These are phyloP conservation scores for Arachis monticola DNA, from an alignment of 331 rosid genomes.

Conservation along the genomic window DNA sequence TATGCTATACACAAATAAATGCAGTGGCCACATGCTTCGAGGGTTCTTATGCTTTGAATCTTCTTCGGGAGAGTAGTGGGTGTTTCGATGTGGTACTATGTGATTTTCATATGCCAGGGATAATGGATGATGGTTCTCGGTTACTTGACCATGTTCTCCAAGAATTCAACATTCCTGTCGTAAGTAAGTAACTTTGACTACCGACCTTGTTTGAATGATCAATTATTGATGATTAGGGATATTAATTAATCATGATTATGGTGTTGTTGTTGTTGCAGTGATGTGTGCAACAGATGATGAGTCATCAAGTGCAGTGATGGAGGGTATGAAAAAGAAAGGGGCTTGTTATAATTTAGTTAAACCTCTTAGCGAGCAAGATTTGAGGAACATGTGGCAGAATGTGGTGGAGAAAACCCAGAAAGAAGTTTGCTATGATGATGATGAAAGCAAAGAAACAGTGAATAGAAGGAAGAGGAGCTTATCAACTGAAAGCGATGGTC, in stretches of 20 bases:
- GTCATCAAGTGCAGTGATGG: conserved; percentile 43
- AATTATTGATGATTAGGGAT: too few relatives aligned
- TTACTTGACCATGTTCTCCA: conserved; percentile 56
- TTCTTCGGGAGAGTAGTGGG: conserved; percentile 52
- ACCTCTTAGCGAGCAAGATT: conserved; percentile 59
- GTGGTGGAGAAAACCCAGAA: conserved; percentile 47
- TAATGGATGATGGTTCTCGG: conserved; percentile 60
- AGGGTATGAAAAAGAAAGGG: conserved; percentile 55
- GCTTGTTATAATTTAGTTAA: conserved; percentile 71
- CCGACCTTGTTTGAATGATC: not conserved
- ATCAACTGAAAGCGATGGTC: conserved; percentile 59
- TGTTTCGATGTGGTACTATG: conserved; percentile 62
- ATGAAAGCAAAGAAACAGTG: conserved; percentile 52
- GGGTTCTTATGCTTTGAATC: conserved; percentile 54
- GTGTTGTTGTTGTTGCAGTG: conserved; percentile 60
- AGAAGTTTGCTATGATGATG: conserved; percentile 58
- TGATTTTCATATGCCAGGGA: conserved; percentile 70
- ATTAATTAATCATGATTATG: too few relatives aligned
- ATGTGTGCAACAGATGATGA: conserved; percentile 56
- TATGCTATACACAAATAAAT: not conserved
- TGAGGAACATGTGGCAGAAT: conserved; percentile 74
- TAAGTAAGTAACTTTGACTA: conserved; percentile 54
- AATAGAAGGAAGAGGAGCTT: conserved; percentile 50
- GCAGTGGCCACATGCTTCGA: conserved; percentile 56
- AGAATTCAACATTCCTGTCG: conserved; percentile 64